These are phyloP conservation scores for Lipomyces sp. DNA, from an alignment of 805 yeast genomes.

Conservation along the genomic window DNA sequence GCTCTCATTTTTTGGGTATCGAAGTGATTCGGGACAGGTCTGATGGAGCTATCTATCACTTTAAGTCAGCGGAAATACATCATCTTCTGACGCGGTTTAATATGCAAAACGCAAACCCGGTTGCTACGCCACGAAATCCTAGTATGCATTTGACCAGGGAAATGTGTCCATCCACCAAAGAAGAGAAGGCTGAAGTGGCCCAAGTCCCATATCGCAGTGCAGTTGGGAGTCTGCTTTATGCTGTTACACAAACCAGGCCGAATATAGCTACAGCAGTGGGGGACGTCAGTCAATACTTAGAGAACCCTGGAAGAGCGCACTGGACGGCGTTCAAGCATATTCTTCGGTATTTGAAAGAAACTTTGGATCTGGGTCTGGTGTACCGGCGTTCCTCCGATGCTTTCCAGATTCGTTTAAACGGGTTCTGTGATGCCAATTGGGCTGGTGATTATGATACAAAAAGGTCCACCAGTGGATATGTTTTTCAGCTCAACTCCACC, in stretches of 20 bases:
- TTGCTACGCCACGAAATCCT: neutral
- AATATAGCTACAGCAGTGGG: neutral
- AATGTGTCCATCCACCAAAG: neutral
- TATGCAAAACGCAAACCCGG: neutral
- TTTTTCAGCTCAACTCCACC: no score
- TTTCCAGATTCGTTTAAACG: neutral
- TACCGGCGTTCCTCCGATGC: neutral
- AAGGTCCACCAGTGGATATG: neutral
- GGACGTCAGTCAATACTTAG: neutral
- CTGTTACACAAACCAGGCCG: neutral
- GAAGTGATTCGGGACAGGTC: neutral
- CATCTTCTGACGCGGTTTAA: neutral
- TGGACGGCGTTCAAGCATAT: neutral
- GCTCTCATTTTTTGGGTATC: constrained; percentile 21
- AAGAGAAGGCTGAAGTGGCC: neutral
- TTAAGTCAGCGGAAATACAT: neutral
- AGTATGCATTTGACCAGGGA: neutral
- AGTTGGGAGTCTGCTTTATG: neutral
- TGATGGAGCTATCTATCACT: neutral
- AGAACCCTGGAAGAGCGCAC: neutral
- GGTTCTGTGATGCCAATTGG: constrained; percentile 2
- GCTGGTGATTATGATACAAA: neutral
- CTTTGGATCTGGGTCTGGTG: neutral
- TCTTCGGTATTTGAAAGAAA: neutral
- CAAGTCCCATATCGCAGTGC: neutral